A percentile compares a stretch with the other conserved stretches of the same genome.
These are phyloP conservation scores for Salix koriyanagi DNA, from an alignment of 345 rosid genomes.

Conservation along the genomic window DNA sequence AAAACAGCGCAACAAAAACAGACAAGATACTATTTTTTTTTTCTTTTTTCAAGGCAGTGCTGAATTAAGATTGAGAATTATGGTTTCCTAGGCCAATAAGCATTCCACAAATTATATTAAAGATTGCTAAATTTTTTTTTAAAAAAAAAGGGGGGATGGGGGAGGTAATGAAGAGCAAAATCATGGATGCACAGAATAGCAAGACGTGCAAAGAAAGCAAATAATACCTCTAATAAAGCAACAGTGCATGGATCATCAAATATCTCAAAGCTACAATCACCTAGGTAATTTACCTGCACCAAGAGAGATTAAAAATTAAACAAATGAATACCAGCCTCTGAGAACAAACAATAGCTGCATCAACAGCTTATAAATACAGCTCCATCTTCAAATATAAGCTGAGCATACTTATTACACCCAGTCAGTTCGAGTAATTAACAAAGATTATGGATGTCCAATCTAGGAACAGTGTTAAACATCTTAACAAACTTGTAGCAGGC, in stretches of 20 bases:
- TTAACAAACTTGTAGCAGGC: no score
- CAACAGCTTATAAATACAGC: neutral
- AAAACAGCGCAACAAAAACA: neutral
- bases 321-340: neutral
- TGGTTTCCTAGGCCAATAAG: no score
- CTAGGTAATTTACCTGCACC: constrained; percentile 71
- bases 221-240: constrained; percentile 73
- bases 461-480: neutral
- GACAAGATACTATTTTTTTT: neutral
- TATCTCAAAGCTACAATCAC: constrained; percentile 82
- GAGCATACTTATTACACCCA: neutral
- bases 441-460: neutral
- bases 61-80: no score
- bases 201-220: neutral
- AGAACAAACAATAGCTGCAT: neutral
- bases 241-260: constrained; percentile 83
- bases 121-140: no score
- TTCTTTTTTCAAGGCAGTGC: no score
- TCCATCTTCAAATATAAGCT: neutral
- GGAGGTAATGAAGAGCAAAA: neutral
- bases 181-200: neutral
- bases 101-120: neutral
- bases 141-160: no score
- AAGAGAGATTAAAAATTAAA: constrained; percentile 1
- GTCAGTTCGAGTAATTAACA: neutral